Evolutionary conservation across 495 filamentous ascomycete species (phyloP), one percentile per base, ranked within the genome.

Genomic region (Copromyces sp.): DNA sequence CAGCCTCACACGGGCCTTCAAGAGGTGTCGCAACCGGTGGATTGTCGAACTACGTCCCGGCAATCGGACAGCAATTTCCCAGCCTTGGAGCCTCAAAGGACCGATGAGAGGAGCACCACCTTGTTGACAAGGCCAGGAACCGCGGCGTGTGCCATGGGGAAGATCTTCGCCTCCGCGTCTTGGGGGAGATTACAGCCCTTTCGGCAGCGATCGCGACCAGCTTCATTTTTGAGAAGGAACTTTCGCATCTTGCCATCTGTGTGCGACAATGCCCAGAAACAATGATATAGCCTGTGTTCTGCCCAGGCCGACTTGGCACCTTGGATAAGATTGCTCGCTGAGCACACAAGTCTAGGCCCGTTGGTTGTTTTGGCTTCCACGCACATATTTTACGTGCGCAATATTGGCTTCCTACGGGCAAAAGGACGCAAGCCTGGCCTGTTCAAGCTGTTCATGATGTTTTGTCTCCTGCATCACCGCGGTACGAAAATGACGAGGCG

Each of bases 291-390:
- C 70, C 39, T 37, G 68, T 73, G 72, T 70, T 65, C 72, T 37
- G 72, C 29, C 75, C 69, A 78, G 68, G 29, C 41, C 69, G 16
- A 40, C 79, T 80, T 79, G 77, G 79, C 79, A 78, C 78, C 76
- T 79, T 78, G 79, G 73, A 76, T 74, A 73, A 80, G 74, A 78
- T 77, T 79, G 73, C 68, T 75, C 76, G 74, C 72, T 61, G 78
- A 78, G 59, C 69, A 71, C 42, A 65, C 69, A 53, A 12, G 65
- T 65, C 29, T 65, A 37, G 53, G 29, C 53, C 47, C 20, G 12
- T 65, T 65, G 53, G 53, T 8, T 65, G 29, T 65, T 65, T 37
- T 35, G 53, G 53, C 53, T 65, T 65, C 14, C 4, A 20, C 47
- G 47, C 24, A 3, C 47, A 59, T 65, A 37, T 17, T 5, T 65